Evolutionary conservation across 805 yeast genomes (phyloP).

Genomic region (Ogataea allantospora): DNA sequence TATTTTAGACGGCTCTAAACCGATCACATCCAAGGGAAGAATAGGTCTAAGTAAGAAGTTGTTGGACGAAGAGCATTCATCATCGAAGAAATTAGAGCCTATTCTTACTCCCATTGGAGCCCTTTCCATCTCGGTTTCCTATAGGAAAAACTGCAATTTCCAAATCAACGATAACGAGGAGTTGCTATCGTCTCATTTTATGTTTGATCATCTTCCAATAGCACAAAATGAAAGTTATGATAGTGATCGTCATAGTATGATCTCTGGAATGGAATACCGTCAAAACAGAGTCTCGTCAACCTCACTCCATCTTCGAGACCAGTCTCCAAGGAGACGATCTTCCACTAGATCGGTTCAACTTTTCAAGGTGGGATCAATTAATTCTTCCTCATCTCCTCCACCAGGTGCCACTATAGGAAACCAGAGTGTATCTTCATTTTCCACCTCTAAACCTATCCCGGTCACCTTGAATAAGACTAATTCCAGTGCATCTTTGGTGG

Average conservation of each 20-base stretch:
- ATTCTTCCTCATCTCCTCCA: conserved; percentile 37
- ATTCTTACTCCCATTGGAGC: conserved; percentile 75
- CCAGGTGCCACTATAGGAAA: conserved; percentile 13
- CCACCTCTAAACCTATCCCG: conserved; percentile 34
- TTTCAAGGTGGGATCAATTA: conserved; percentile 61
- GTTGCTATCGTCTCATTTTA: conserved; percentile 44
- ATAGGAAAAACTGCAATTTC: conserved; percentile 70
- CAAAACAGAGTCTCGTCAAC: conserved; percentile 23
- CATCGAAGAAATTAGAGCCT: conserved; percentile 64
- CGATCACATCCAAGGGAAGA: conserved; percentile 79
- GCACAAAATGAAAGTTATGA: conserved; percentile 14
- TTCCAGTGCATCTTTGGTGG: conserved; percentile 54
- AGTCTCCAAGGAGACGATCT: conserved; percentile 28
- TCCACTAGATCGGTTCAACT: conserved; percentile 50
- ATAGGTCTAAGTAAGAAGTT: conserved; percentile 70
- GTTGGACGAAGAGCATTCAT: conserved; percentile 43
- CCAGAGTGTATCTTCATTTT: conserved; percentile 21
- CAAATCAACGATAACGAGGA: conserved; percentile 65
- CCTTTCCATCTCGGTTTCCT: conserved; percentile 72
- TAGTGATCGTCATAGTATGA: conserved; percentile 16
- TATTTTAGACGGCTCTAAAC: conserved; percentile 71
- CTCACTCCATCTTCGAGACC: conserved; percentile 23
- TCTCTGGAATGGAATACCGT: conserved; percentile 18
- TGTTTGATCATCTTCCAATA: conserved; percentile 16
- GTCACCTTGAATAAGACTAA: conserved; percentile 46